Conservation (phyloP, 164 flowering plant genomes). For the Buxus sempervirens region DNA sequence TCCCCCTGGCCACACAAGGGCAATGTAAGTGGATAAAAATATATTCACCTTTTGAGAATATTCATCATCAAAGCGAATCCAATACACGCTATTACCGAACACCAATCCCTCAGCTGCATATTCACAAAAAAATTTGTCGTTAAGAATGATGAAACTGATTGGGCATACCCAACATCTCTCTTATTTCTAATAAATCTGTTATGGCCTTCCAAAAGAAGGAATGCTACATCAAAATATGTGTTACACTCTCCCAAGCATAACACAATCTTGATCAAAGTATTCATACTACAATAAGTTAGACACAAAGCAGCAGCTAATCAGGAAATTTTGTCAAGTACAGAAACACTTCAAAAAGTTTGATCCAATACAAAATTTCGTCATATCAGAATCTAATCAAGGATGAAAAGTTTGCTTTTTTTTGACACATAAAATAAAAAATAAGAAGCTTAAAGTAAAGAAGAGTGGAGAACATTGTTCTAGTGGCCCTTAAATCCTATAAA, state of each 20-base stretch:
- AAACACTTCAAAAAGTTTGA: background rate
- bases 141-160: slow-evolving; percentile 3
- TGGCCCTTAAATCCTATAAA: too few relatives aligned
- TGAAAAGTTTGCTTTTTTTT: too few relatives aligned
- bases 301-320: background rate
- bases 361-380: background rate
- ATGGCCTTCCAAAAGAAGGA: background rate
- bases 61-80: slow-evolving; percentile 87
- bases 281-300: background rate
- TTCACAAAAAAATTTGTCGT: background rate
- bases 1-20: background rate
- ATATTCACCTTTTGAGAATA: slow-evolving; percentile 59
- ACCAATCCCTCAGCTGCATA: slow-evolving; percentile 74
- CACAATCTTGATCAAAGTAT: background rate
- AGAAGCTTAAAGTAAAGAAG: too few relatives aligned
- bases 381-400: too few relatives aligned
- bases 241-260: too few relatives aligned
- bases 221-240: too few relatives aligned
- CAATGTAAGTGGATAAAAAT: background rate
- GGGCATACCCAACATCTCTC: background rate
- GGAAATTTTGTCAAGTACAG: background rate
- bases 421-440: too few relatives aligned
- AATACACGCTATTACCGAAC: slow-evolving; percentile 88
- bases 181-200: background rate
- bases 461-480: too few relatives aligned